Evolutionary conservation across 192 early-diverging fungal species (phyloP).

Genomic region (Thamnidium elegans): DNA sequence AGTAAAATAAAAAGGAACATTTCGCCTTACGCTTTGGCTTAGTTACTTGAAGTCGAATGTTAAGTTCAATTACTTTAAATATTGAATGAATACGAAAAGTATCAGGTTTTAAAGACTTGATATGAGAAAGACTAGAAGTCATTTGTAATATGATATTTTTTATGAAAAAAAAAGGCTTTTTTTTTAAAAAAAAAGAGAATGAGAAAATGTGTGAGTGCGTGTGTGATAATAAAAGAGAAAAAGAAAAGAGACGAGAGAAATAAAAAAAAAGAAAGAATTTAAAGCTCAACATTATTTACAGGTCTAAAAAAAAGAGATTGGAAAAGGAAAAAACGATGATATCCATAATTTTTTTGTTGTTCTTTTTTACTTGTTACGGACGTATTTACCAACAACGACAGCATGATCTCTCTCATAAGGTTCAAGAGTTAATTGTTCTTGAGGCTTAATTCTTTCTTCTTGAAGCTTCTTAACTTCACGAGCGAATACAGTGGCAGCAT

Average conservation of each 20-base stretch:
- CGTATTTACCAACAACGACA: constrained; percentile 89
- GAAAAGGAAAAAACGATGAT: too few species aligned
- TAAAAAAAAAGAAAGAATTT: neutral
- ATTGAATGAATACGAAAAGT: constrained; percentile 8
- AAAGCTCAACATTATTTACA: neutral
- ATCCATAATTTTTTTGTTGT: neutral
- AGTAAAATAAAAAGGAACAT: neutral
- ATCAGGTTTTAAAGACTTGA: constrained; percentile 4
- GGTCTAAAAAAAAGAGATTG: too few species aligned
- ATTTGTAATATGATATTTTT: neutral
- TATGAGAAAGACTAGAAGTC: neutral
- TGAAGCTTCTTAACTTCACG: constrained; percentile 95
- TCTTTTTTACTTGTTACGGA: constrained; percentile 50
- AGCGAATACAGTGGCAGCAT: constrained; percentile 94
- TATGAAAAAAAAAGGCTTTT: neutral
- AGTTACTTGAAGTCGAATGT: constrained; percentile 1
- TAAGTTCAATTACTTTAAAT: constrained; percentile 15
- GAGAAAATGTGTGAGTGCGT: too few species aligned
- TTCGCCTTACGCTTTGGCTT: neutral
- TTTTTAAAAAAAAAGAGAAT: too few species aligned
- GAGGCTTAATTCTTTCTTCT: constrained; percentile 83
- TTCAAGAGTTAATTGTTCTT: constrained; percentile 96
- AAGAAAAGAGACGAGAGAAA: neutral
- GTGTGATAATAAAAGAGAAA: neutral
- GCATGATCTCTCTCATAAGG: constrained; percentile 99